phyloP scores from a whole-genome alignment of 768 basidiomycete genomes.

The Pisolithus orientalis region DNA sequence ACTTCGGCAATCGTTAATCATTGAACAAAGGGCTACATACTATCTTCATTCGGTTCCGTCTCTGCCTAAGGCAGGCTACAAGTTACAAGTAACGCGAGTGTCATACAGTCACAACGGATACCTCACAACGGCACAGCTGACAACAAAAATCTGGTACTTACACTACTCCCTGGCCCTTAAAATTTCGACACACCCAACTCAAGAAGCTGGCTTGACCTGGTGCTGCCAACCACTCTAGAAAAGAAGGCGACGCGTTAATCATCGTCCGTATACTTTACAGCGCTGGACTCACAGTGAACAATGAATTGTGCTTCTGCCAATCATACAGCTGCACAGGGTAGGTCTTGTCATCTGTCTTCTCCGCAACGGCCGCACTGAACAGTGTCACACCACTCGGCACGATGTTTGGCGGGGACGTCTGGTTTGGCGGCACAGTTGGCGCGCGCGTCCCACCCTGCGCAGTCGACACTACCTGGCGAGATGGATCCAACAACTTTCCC shows the following conservation, averaged over 20 bases:
- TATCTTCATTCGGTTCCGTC: too few relatives aligned
- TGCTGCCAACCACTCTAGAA: too few relatives aligned
- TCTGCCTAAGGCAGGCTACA: too few relatives aligned
- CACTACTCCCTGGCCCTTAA: too few relatives aligned
- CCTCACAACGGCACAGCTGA: too few relatives aligned
- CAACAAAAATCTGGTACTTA: too few relatives aligned
- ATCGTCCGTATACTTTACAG: not conserved
- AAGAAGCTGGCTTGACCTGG: too few relatives aligned
- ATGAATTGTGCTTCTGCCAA: constrained; percentile 13
- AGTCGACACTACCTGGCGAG: constrained; percentile 9
- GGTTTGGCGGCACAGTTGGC: not conserved
- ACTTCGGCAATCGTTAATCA: too few relatives aligned
- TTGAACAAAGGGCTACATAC: too few relatives aligned
- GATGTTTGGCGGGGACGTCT: constrained; percentile 7
- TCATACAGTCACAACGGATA: too few relatives aligned
- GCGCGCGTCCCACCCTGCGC: constrained; percentile 9
- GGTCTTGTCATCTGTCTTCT: constrained; percentile 7
- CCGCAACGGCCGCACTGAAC: constrained; percentile 18
- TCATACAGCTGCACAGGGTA: constrained; percentile 17
- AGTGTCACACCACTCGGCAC: constrained; percentile 16
- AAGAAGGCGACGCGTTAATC: not conserved
- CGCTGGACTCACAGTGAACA: constrained; percentile 16
- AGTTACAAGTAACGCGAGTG: too few relatives aligned
- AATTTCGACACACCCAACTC: too few relatives aligned
- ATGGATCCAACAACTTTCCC: constrained; percentile 12